Base-by-base conservation (phyloP, 805 yeast genomes). In the Brettanomyces nanus region DNA sequence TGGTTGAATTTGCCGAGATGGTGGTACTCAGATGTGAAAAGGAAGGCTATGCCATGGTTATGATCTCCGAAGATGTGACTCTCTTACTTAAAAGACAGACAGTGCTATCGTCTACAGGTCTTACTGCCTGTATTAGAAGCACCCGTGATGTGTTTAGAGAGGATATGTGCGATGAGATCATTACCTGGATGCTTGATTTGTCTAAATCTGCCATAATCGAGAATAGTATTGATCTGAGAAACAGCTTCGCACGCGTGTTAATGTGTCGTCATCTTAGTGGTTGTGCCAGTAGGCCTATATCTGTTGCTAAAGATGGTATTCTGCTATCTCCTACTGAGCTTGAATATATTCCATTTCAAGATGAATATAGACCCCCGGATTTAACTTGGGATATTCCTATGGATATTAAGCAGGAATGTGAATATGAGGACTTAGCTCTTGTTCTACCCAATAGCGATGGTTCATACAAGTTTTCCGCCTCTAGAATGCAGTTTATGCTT, bases 131-230 rank as follows among this genome's bases (percentile, higher is more conserved):
- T 34, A 77, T 86, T 13, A 62, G 85, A 39, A 73, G 78, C 37
- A 66, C 75, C 14, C 63, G 87, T 40, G 95, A 85, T 51, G 62
- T 73, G 5, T 80, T 84, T 52, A 64, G 92, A 37, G 95, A 86
- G 52, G 89, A 82, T 40, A 77, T 83, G 84, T 78, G 82, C 46
- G 78, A 73, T 30, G 86, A 80, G 43, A 75, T 85, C 15, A 53
- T 83, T 5, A 48, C 54, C n/a, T 82, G 92, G 87, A 52, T 85
- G 4, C 55, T 61, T 20, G 80, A 76, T 28, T 56, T 86, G 20
- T 63, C 80, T 0, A 68, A 66, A 33, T 69, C 81, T 9, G 68
- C 73, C 27, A 47, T 80, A 4, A 68, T 69, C 41, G 73, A 73
- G 7, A 69, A 71, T 35, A 70, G 72, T 45, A 56, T 59, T 23